Evolutionary conservation across 768 basidiomycete genomes (phyloP), one percentile per base, ranked within the genome.

Genomic region (Mycena sanguinolenta): DNA sequence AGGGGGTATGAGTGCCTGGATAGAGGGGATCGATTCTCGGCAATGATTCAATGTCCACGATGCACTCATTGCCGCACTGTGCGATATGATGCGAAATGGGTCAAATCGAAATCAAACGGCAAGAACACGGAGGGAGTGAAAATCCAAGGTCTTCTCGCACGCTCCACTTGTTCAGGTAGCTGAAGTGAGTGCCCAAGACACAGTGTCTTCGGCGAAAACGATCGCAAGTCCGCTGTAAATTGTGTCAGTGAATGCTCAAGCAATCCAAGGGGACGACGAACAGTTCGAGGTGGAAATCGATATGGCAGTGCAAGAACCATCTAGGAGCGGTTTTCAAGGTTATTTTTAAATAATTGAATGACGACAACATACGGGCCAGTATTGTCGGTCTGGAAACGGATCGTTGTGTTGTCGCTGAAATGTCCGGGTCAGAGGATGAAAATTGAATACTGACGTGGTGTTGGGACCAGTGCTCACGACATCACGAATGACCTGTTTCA

Each of bases 321-420:
- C 49, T 67, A 38, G 42, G 4, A 28, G 44, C 6, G 19, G 50
- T 17, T 57, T 42, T 2, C 10, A 54, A 6, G 1, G 27, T 5
- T 34, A 10, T 19, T 21, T 19, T 5, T 30, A 32, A 30, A 10
- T n/a, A 34, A 30, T 3, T 23, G 16, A 10, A 7, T 8, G 1
- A 16, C 2, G 3, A 36, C n/a, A 14, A 55, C 55, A 5, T 28
- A 65, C 34, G 84, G 84, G 28, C 90, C 90, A 0, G 89, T 85
- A 76, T 90, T 91, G 75, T 91, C 84, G 4, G 89, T 88, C 21
- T 79, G 68, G 77, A 88, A 90, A 8, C 89, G 84, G 53, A 91
- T 78, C 13, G 58, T 65, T 7, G 82, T 83, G 42, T 85, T 83
- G 73, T 84, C 73, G 75, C 79, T 78, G 32, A 10, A 34, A 34